Base-by-base conservation (phyloP, 2,329 filamentous ascomycete genomes). In the Talaromyces sp. region DNA sequence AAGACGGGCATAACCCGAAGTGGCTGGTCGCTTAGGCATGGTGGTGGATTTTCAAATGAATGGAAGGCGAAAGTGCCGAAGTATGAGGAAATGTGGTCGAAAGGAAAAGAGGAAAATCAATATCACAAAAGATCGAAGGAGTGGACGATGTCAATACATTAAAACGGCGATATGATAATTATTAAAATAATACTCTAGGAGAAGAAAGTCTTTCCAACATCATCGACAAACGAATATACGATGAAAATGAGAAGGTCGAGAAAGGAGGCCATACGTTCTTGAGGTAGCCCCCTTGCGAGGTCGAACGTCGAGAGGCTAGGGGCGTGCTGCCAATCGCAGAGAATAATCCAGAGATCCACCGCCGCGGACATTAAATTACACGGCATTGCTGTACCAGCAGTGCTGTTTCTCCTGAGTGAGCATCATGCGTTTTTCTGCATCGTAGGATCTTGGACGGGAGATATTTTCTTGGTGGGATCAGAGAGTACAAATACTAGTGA, bases 1-100 rank as follows among this genome's bases (percentile, higher is more conserved):
- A 59, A 94, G 85, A 69, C 88, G 88, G 74, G 91, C 89, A 76
- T 94, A 94, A 73, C 89, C 89, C 63, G 89, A 92, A 43, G 87
- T 89, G 59, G 87, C 81, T 61, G 87, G 89, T 59, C 87, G 82
- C 70, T 83, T 84, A 67, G 87, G 81, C 87, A 89, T 89, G 63
- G 68, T 78, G 51, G 50, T 50, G 36, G 43, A 11, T 41, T 36
- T 21, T 15, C 37, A 61, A 57, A 46, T 48, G 33, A 48, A 37
- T 56, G 43, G 21, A 39, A 52, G 33, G 48, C 48, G 33, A 52
- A 39, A 39, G 22, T 17, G n/a, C 22, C 28, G 19, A 36, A 31
- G 45, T 56, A 50, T 50, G 54, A 56, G 33, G 33, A 56, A 48
- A 56, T 37, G 53, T 55, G 53, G 40, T 46, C 53, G 43, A 41